Evolutionary conservation across 768 basidiomycete genomes (phyloP).

Genomic region (Paxillus ammoniavirescens): DNA sequence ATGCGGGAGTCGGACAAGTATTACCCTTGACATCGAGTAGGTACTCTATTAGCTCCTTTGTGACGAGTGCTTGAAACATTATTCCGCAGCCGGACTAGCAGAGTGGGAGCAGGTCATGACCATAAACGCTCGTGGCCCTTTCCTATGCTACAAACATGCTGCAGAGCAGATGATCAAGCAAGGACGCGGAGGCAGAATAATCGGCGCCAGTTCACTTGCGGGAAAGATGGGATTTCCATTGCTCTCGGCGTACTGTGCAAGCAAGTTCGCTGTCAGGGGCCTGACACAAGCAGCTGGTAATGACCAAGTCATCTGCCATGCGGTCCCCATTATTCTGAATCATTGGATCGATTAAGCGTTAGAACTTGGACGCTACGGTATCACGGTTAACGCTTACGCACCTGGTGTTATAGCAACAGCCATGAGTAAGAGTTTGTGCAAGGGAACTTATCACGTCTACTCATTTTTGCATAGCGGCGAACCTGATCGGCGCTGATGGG

Average conservation of each 20-base stretch:
- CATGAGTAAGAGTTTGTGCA: conserved; percentile 24
- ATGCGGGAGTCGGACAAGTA: conserved; percentile 1
- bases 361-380: conserved; percentile 34
- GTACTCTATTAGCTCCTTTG: background rate
- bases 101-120: conserved; percentile 42
- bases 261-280: conserved; percentile 42
- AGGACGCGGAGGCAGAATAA: conserved; percentile 52
- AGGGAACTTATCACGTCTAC: background rate
- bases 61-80: background rate
- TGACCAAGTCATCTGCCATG: background rate
- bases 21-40: background rate
- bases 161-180: conserved; percentile 59
- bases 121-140: conserved; percentile 56
- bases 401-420: conserved; percentile 33
- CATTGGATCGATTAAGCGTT: conserved; percentile 4
- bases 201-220: conserved; percentile 35
- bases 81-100: conserved; percentile 28
- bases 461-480: background rate
- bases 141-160: conserved; percentile 64
- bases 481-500: background rate
- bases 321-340: background rate
- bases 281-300: conserved; percentile 42
- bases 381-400: conserved; percentile 42
- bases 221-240: conserved; percentile 10
- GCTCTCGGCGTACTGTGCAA: conserved; percentile 27